Evolutionary conservation across 1,284 basidiomycete genomes (phyloP).

Genomic region (Melanopsichium pennsylvanicum): DNA sequence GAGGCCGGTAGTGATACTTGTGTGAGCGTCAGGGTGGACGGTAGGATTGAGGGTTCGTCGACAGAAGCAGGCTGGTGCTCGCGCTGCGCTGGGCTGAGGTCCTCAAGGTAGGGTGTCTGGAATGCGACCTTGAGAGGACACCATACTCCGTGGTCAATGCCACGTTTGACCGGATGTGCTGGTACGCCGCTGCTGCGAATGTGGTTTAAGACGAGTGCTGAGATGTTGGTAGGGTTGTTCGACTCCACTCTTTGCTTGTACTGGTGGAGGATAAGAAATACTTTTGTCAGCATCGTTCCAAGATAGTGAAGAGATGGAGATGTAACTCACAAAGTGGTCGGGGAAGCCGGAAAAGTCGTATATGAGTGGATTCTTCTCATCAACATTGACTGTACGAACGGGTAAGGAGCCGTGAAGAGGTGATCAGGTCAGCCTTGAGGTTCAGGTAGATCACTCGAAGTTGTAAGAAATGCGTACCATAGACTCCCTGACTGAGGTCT

Average conservation of each 20-base stretch:
- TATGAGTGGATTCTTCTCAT: conserved; percentile 65
- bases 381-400: conserved; percentile 60
- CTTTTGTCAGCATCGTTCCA: too few relatives aligned
- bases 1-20: conserved; percentile 68
- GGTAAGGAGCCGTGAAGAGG: neutral
- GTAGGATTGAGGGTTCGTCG: conserved; percentile 39
- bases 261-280: conserved; percentile 6
- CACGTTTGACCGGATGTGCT: conserved; percentile 54
- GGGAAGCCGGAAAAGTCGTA: conserved; percentile 69
- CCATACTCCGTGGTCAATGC: conserved; percentile 69
- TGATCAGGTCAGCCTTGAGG: neutral
- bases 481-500: conserved; percentile 47
- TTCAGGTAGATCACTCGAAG: neutral
- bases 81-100: conserved; percentile 16
- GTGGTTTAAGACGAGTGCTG: conserved; percentile 57
- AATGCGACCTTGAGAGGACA: conserved; percentile 68
- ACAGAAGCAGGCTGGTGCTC: conserved; percentile 8
- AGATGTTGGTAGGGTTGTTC: conserved; percentile 51
- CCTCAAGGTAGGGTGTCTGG: conserved; percentile 33
- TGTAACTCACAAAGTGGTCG: conserved; percentile 22
- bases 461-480: conserved; percentile 7
- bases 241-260: conserved; percentile 66
- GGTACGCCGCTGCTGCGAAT: conserved; percentile 37
- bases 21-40: conserved; percentile 63
- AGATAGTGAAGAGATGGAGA: neutral